Conservation (phyloP, 1,284 basidiomycete species). For the Malassezia sp. region DNA sequence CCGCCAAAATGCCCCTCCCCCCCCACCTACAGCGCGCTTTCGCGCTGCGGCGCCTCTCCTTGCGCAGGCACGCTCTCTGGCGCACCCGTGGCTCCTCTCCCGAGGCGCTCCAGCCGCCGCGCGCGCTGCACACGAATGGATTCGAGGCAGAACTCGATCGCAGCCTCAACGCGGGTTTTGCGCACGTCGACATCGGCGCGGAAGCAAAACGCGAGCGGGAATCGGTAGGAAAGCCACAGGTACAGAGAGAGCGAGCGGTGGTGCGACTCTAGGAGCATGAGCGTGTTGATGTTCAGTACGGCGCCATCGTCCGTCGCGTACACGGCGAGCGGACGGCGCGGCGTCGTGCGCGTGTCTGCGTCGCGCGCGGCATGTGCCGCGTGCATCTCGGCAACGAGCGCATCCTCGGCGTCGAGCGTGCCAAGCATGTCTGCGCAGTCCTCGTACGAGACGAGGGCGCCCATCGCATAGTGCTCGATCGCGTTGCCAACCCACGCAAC, state of each 20-base stretch:
- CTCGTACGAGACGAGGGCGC: conserved; percentile 47
- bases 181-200: conserved; percentile 52
- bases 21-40: too few relatives aligned
- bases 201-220: conserved; percentile 61
- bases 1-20: too few relatives aligned
- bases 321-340: background rate
- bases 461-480: conserved; percentile 46
- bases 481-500: conserved; percentile 46
- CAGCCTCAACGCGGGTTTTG: conserved; percentile 60
- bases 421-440: conserved; percentile 45
- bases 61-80: too few relatives aligned
- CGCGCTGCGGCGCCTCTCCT: too few relatives aligned
- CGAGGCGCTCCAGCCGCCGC: conserved; percentile 23
- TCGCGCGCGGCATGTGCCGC: conserved; percentile 1
- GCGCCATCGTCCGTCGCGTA: conserved; percentile 7
- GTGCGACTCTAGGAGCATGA: conserved; percentile 60
- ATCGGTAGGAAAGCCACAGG: conserved; percentile 74
- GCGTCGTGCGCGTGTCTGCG: conserved; percentile 3
- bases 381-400: background rate
- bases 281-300: conserved; percentile 35
- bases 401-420: conserved; percentile 47
- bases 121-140: conserved; percentile 41
- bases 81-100: too few relatives aligned
- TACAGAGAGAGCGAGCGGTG: conserved; percentile 75
- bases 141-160: conserved; percentile 53